Base-by-base conservation (phyloP, 306 rosid species). In the Sicyos baderoa region DNA sequence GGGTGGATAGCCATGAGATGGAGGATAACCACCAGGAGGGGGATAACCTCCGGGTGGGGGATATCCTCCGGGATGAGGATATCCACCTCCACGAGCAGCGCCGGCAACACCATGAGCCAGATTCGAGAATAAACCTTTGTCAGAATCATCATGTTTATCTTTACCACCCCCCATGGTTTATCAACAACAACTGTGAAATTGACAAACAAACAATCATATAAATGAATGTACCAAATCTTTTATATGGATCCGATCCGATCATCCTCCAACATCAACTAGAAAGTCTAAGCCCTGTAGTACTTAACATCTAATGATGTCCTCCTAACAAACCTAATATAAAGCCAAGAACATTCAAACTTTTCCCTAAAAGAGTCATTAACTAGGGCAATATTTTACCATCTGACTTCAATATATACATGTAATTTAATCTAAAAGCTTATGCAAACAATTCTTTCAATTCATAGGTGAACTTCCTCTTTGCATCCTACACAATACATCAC, bases 131-230 rank as follows among this genome's bases (percentile, higher is more conserved):
- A 91, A 7, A 56, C 97, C 97, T 76, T 53, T 91, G 72, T 91
- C 96, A 9, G 82, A 68, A 59, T 87, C 87, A 1, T 84, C 78
- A 11, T 84, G 76, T 55, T 79, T 76, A 74, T 89, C 85, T 17
- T 91, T 80, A 7, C 96, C 97, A 76, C 89, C 96, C 61, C 92
- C 95, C 97, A 91, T 91, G 45, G 60, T 78, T 70, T 54, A 42
- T 49, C 44, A 32, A 19, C 40, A 4, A 18, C 1, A 9, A 22
- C 64, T 71, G 74, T 23, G 15, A 71, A 71, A 56, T 42, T 40
- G 37, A 44, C 54, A 18, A 44, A 27, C n/a, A 64, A 22, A 35
- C 14, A 61, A 44, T 35, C 49, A 61, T 37, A 61, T 61, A 8
- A 6, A 61, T 16, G n/a, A n/a, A n/a, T n/a, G n/a, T n/a, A n/a